phyloP scores from a whole-genome alignment of 345 rosid genomes.

The Gossypium turneri region DNA sequence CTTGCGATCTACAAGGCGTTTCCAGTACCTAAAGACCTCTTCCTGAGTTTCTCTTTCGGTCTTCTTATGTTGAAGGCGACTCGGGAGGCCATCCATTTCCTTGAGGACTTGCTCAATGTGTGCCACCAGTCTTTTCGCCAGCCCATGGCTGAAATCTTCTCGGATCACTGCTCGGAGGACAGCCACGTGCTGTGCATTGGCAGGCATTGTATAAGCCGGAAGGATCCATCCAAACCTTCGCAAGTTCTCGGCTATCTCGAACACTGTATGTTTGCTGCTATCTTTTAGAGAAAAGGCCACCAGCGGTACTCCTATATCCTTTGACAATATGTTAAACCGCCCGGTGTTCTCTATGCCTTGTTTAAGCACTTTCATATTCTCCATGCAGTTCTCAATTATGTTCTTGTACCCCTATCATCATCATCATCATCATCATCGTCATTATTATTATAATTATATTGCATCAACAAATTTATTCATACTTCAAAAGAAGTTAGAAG shows the following conservation, averaged over 20 bases:
- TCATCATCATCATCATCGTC: no score
- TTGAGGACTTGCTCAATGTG: background rate
- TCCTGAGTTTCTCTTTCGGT: slow-evolving; percentile 29
- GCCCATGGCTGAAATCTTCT: background rate
- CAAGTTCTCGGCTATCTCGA: background rate
- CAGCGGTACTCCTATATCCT: background rate
- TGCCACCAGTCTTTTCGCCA: background rate
- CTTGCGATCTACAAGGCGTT: slow-evolving; percentile 41
- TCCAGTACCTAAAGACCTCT: slow-evolving; percentile 57
- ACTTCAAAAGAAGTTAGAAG: slow-evolving; percentile 21
- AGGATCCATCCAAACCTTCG: background rate
- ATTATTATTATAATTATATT: no score
- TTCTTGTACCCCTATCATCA: background rate
- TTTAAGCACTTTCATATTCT: background rate
- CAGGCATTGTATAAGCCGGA: background rate
- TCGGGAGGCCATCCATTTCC: background rate
- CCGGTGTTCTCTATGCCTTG: background rate
- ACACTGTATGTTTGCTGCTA: background rate
- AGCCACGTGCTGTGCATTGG: background rate
- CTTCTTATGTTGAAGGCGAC: slow-evolving; percentile 2
- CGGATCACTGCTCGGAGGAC: background rate
- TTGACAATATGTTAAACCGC: background rate
- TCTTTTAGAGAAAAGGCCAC: background rate
- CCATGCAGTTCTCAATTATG: slow-evolving; percentile 2
- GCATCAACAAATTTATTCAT: background rate